Percentiles rank a stretch among this genome's conserved stretches.
These are phyloP conservation scores for Halenospora varia DNA, from an alignment of 495 filamentous ascomycete genomes.

Conservation along the genomic window DNA sequence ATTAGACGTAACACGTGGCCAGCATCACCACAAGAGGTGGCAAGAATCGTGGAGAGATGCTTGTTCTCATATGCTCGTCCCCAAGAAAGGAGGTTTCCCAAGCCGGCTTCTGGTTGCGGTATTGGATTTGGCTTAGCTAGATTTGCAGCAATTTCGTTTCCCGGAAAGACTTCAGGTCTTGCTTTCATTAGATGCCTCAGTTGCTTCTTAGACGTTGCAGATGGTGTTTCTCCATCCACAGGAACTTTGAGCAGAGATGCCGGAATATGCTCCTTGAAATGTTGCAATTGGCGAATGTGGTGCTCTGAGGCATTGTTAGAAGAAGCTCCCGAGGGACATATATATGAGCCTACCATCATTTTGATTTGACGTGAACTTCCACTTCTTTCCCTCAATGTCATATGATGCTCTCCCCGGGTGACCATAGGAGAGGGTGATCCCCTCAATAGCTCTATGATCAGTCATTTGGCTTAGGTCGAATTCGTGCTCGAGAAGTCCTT, in stretches of 20 bases:
- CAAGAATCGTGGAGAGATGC: slow-evolving; percentile 33
- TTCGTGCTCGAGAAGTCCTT: slow-evolving; percentile 18
- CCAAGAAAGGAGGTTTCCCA: slow-evolving; percentile 11
- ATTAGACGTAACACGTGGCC: slow-evolving; percentile 49
- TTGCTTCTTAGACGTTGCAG: slow-evolving; percentile 2
- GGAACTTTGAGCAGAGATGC: slow-evolving; percentile 3
- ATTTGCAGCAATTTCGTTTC: slow-evolving; percentile 1
- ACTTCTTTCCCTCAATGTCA: slow-evolving; percentile 44
- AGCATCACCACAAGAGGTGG: slow-evolving; percentile 43
- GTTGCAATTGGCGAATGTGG: slow-evolving; percentile 18
- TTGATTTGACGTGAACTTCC: slow-evolving; percentile 44
- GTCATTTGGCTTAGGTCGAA: slow-evolving; percentile 50
- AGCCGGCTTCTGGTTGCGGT: neutral
- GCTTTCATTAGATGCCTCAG: slow-evolving; percentile 18
- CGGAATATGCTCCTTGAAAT: slow-evolving; percentile 17
- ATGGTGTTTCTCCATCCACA: neutral
- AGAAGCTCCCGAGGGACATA: neutral
- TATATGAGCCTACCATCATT: slow-evolving; percentile 11
- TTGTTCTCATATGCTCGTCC: slow-evolving; percentile 5
- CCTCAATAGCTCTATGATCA: slow-evolving; percentile 44
- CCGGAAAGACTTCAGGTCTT: slow-evolving; percentile 17
- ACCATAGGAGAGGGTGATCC: slow-evolving; percentile 54
- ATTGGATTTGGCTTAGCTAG: neutral
- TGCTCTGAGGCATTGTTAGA: slow-evolving; percentile 5
- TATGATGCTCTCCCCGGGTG: slow-evolving; percentile 58